Percentiles rank a stretch among this genome's conserved stretches.
Evolutionary conservation across 2,329 filamentous ascomycete genomes (phyloP).

Genomic region (Purpureocillium takamizusanense): DNA sequence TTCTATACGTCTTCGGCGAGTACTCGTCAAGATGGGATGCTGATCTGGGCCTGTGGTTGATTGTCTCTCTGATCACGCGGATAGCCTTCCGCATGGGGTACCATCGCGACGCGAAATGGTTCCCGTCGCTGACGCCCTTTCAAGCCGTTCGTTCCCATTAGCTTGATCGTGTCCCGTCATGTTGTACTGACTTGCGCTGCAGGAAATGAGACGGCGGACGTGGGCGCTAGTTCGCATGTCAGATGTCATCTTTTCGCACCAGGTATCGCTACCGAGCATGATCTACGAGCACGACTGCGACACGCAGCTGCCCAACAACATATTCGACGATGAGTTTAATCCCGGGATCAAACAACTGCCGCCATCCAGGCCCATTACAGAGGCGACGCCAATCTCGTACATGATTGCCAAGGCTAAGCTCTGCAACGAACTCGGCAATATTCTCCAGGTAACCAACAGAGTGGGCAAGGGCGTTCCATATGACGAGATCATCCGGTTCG

Average conservation of each 20-base stretch:
- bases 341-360: constrained; percentile 60
- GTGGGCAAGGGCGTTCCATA: constrained; percentile 48
- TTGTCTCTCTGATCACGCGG: constrained; percentile 45
- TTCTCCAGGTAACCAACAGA: constrained; percentile 55
- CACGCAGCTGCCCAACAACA: constrained; percentile 64
- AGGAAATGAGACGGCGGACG: constrained; percentile 62
- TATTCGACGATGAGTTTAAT: constrained; percentile 73
- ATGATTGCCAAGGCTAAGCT: constrained; percentile 67
- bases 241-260: constrained; percentile 71
- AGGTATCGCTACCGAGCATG: constrained; percentile 58
- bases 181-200: not conserved
- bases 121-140: constrained; percentile 61
- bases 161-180: not conserved
- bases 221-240: constrained; percentile 66
- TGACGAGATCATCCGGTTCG: constrained; percentile 55
- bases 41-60: constrained; percentile 57
- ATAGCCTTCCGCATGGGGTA: constrained; percentile 63
- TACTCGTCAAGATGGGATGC: constrained; percentile 66
- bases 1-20: constrained; percentile 69
- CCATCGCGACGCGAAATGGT: constrained; percentile 69
- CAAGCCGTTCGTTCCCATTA: constrained; percentile 45
- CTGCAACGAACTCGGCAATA: constrained; percentile 59
- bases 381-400: constrained; percentile 69
- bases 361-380: constrained; percentile 54
- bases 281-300: constrained; percentile 69